Evolutionary conservation across 78 protist species (phyloP).

Genomic region (Guillardia theta): DNA sequence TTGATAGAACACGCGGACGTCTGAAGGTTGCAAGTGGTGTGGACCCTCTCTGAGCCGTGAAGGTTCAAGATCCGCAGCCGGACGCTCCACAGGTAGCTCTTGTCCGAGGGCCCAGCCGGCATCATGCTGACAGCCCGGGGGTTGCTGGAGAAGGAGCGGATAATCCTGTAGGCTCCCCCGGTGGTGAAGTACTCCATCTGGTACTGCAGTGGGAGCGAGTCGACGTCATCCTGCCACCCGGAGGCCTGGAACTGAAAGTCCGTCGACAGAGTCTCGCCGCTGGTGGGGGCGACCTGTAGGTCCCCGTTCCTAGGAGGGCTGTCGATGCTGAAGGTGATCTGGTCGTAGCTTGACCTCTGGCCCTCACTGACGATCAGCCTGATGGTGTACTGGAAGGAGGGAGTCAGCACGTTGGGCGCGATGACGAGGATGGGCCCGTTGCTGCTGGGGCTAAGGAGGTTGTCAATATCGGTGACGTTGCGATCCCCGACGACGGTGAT

Average conservation of each 20-base stretch:
- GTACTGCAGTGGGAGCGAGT: not conserved
- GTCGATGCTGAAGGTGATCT: not conserved
- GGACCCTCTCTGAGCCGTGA: not conserved
- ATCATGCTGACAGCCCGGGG: not conserved
- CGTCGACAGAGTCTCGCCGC: not conserved
- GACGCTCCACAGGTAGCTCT: not conserved
- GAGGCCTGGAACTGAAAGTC: not conserved
- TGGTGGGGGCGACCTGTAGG: not conserved
- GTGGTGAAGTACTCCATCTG: not conserved
- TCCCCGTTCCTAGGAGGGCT: not conserved
- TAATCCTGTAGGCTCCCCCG: not conserved
- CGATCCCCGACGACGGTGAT: not conserved
- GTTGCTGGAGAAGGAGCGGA: not conserved
- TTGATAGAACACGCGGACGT: not conserved
- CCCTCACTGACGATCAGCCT: not conserved
- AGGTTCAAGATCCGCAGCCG: not conserved
- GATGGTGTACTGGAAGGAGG: not conserved
- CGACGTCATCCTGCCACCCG: not conserved
- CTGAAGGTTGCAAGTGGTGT: not conserved
- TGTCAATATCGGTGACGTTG: not conserved
- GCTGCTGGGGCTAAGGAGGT: not conserved
- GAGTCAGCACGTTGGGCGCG: not conserved
- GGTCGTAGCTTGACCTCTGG: not conserved
- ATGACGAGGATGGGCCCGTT: not conserved
- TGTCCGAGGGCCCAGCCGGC: not conserved